Base-by-base conservation (phyloP, 1,284 basidiomycete genomes). In the Ganoderma resinaceum region DNA sequence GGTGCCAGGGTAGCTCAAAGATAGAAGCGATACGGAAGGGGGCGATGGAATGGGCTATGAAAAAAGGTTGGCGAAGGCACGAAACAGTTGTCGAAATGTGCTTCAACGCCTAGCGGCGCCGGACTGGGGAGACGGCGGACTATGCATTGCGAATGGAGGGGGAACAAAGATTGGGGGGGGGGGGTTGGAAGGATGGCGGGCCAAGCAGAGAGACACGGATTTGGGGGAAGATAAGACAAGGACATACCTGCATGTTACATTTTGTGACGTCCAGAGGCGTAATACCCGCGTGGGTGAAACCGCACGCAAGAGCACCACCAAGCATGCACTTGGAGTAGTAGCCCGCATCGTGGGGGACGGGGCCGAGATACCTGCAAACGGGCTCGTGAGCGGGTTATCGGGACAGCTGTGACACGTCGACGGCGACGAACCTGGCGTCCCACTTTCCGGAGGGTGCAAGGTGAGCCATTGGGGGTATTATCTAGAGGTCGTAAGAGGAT, bases 221-320 rank as follows among this genome's bases (percentile, higher is more conserved):
- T 43, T 70, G 23, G 42, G 40, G 43, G 65, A 79, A 77, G 53
- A 59, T 40, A 16, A 38, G 58, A 55, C 42, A 20, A 37, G 9
- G 29, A 83, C 91, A 76, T 62, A 95, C 95, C 91, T 98, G 96
- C 91, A 98, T 98, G 86, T 97, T 95, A 82, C 96, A 98, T 88
- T 98, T 98, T 78, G 95, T 93, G 76, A 97, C 95, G 86, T 97
- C 95, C 77, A 97, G 90, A 71, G 95, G 95, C 57, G 95, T 97
- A 78, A 96, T 91, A 78, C 92, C 95, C 69, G 96, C 96, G 82
- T 98, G 96, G 75, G 96, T 98, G 81, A 96, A 69, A 84, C 96
- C 95, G 79, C 96, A 98, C 72, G 96, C 95, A 75, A 97, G 88
- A 74, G 89, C 88, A 90, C 96, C 96, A 78, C 95, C 96, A 72